phyloP scores from a whole-genome alignment of 2,329 filamentous ascomycete genomes.

The Claviceps africana region DNA sequence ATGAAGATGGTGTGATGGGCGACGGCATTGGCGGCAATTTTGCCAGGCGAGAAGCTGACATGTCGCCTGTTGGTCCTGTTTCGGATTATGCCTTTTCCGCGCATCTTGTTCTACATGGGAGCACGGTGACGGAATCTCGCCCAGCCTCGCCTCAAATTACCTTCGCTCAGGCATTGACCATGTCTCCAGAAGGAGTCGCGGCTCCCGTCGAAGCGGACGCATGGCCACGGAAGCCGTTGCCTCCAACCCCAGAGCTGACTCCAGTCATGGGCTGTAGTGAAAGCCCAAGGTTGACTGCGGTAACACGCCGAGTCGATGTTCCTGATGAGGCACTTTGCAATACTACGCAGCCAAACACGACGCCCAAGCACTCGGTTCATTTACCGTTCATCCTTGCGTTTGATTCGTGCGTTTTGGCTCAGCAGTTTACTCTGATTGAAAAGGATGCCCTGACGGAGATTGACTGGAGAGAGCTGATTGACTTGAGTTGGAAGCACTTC shows the following conservation, averaged over 20 bases:
- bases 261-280: conserved; percentile 27
- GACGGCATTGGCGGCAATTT: conserved; percentile 29
- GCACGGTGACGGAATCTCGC: conserved; percentile 5
- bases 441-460: conserved; percentile 77
- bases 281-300: conserved; percentile 6
- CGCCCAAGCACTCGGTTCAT: conserved; percentile 39
- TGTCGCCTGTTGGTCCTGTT: conserved; percentile 8
- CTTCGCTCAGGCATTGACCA: conserved; percentile 29
- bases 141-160: conserved; percentile 34
- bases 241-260: conserved; percentile 33
- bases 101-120: conserved; percentile 16
- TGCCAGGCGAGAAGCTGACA: neutral
- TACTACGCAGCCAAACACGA: conserved; percentile 18
- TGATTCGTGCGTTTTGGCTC: conserved; percentile 62
- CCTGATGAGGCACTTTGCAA: conserved; percentile 16
- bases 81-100: conserved; percentile 15
- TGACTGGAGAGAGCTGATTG: conserved; percentile 76
- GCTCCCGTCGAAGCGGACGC: neutral
- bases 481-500: conserved; percentile 66
- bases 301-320: conserved; percentile 20
- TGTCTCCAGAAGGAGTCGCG: conserved; percentile 4
- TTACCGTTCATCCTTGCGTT: conserved; percentile 71
- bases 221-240: conserved; percentile 12
- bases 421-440: conserved; percentile 75
- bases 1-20: neutral